phyloP scores from a whole-genome alignment of 2,329 filamentous ascomycete species.

The Penicillium rolfsii region DNA sequence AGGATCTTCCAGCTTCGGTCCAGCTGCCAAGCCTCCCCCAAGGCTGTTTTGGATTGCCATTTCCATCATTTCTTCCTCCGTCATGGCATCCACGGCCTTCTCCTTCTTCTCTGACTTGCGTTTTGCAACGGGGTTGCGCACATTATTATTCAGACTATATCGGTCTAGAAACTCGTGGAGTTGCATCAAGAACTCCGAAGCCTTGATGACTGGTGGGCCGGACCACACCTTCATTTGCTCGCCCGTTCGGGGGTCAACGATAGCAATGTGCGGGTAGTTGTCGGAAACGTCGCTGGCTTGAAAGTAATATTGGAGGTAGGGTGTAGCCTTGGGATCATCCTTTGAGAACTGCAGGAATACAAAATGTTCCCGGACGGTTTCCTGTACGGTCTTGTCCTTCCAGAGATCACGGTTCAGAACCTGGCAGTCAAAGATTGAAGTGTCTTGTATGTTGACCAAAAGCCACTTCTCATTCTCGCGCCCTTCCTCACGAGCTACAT shows the following conservation, averaged over 20 bases:
- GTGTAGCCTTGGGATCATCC: conserved; percentile 73
- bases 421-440: conserved; percentile 92
- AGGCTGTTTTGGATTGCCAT: conserved; percentile 90
- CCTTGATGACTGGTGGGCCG: conserved; percentile 74
- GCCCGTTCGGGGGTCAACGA: conserved; percentile 91
- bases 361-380: conserved; percentile 88
- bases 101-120: conserved; percentile 71
- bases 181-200: conserved; percentile 84
- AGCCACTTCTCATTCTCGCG: conserved; percentile 93
- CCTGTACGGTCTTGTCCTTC: conserved; percentile 79
- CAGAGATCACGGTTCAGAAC: conserved; percentile 92
- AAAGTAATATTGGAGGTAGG: conserved; percentile 93
- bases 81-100: conserved; percentile 83
- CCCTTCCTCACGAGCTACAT: conserved; percentile 79
- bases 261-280: conserved; percentile 93
- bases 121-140: conserved; percentile 89
- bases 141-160: conserved; percentile 84
- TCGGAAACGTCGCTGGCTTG: conserved; percentile 76
- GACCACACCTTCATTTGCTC: conserved; percentile 98
- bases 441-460: conserved; percentile 91
- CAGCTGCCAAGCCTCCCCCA: conserved; percentile 54
- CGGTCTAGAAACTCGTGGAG: conserved; percentile 95
- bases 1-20: conserved; percentile 70
- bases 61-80: conserved; percentile 95
- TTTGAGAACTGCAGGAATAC: conserved; percentile 95